Evolutionary conservation across 139 green algal genomes (phyloP).

Genomic region (Haematococcus lacustris): DNA sequence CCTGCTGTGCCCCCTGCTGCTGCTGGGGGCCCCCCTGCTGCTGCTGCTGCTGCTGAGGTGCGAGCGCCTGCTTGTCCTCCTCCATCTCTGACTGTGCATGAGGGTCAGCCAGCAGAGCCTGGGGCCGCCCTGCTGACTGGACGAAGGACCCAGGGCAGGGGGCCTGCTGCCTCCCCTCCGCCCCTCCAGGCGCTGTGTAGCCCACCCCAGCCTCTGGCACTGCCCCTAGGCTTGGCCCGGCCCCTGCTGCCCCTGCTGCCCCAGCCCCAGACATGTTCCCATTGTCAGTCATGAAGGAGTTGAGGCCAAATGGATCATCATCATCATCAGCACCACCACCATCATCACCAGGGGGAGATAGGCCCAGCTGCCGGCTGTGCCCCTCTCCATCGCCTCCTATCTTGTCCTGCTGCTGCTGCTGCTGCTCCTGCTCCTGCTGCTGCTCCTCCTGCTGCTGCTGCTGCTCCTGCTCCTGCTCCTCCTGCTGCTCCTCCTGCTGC

Average conservation of each 20-base stretch:
- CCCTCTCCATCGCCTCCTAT: neutral
- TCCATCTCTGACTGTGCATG: too few relatives aligned
- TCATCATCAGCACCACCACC: neutral
- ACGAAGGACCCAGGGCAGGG: too few relatives aligned
- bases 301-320: constrained; percentile 8
- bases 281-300: neutral
- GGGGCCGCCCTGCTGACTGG: too few relatives aligned
- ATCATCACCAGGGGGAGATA: neutral
- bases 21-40: too few relatives aligned
- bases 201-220: neutral
- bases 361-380: neutral
- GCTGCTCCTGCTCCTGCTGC: neutral
- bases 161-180: too few relatives aligned
- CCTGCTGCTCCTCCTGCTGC: neutral
- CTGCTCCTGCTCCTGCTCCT: neutral
- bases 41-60: too few relatives aligned
- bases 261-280: neutral
- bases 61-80: too few relatives aligned
- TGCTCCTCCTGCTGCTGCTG: constrained; percentile 7
- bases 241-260: too few relatives aligned
- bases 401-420: constrained; percentile 6
- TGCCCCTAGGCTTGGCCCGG: too few relatives aligned
- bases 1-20: too few relatives aligned
- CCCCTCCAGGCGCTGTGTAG: too few relatives aligned
- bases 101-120: too few relatives aligned